These are phyloP conservation scores for Solanum clarkiae DNA, from an alignment of 257 asterid genomes.

Conservation along the genomic window DNA sequence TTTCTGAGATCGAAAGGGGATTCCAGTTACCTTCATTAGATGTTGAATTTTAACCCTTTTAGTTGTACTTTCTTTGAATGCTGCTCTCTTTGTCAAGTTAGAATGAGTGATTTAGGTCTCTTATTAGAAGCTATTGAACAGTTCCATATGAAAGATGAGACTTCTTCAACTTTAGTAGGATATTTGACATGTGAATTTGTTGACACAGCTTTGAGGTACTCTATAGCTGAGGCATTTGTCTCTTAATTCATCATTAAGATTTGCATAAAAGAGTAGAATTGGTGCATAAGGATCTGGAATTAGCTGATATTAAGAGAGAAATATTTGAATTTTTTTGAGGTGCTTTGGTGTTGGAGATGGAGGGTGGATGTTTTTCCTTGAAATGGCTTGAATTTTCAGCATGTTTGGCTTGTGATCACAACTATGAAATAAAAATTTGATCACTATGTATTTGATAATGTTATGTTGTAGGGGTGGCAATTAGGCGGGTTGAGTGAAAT, in stretches of 20 bases:
- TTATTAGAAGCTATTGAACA: no score
- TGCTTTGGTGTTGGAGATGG: conserved; percentile 56
- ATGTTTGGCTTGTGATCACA: background rate
- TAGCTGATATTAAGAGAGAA: conserved; percentile 44
- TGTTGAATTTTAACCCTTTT: background rate
- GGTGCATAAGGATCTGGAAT: conserved; percentile 77
- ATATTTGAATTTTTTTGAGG: conserved; percentile 32
- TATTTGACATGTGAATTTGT: no score
- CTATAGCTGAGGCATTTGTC: no score
- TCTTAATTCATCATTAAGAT: background rate
- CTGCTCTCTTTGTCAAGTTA: no score
- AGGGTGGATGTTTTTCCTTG: conserved; percentile 38
- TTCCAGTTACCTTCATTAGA: background rate
- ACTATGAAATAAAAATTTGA: no score
- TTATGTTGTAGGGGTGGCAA: no score
- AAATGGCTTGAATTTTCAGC: conserved; percentile 21
- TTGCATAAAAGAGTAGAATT: conserved; percentile 40
- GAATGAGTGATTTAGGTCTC: no score
- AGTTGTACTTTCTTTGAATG: background rate
- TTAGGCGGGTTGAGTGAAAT: no score
- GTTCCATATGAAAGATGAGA: no score
- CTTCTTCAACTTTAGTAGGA: no score
- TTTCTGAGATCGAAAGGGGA: background rate
- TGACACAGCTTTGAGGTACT: no score
- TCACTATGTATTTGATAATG: no score